Base-by-base conservation (phyloP, 495 filamentous ascomycete genomes). In the Xylaria bambusicola region DNA sequence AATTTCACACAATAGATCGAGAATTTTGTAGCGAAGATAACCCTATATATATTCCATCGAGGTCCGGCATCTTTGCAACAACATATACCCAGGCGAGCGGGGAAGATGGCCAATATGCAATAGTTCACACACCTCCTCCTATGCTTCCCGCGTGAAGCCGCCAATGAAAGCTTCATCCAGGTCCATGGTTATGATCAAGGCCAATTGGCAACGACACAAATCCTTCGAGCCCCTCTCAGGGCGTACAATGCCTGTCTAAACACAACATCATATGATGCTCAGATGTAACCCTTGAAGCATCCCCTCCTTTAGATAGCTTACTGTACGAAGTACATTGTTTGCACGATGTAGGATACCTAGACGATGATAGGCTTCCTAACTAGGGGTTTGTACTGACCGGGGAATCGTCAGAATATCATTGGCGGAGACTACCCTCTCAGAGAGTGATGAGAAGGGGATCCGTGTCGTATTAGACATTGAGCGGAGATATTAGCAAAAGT, bases 271-370 rank as follows among this genome's bases (percentile, higher is more conserved):
- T 70, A 51, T 68, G 67, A 66, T 68, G 61, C 56, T 49, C n/a
- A 47, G 38, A 67, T 70, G 67, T 52, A 70, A 70, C 67, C n/a
- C 58, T 55, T 12, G 61, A 58, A 48, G 57, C 51, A 68, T 62
- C 13, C 26, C 36, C 52, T 54, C 36, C 24, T 26, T 24, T 49
- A 13, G 59, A 53, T 56, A 35, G 24, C 49, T 13, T 33, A 23
- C 9, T 13, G 41, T 53, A n/a, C n/a, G n/a, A n/a, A n/a, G n/a
- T n/a, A n/a, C n/a, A n/a, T n/a, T n/a, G n/a, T n/a, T n/a, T n/a
- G n/a, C n/a, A n/a, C n/a, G n/a, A n/a, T n/a, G n/a, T n/a, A n/a
- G 38, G 38, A 54, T 54, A 9, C 9, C 24, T 44, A 18, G 21
- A 44, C 9, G 7, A 54, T 23, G 38, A 27, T 13, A 17, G 21